Evolutionary conservation across 306 rosid species (phyloP), one percentile per base, ranked within the genome.

Genomic region (Vigna unguiculata): DNA sequence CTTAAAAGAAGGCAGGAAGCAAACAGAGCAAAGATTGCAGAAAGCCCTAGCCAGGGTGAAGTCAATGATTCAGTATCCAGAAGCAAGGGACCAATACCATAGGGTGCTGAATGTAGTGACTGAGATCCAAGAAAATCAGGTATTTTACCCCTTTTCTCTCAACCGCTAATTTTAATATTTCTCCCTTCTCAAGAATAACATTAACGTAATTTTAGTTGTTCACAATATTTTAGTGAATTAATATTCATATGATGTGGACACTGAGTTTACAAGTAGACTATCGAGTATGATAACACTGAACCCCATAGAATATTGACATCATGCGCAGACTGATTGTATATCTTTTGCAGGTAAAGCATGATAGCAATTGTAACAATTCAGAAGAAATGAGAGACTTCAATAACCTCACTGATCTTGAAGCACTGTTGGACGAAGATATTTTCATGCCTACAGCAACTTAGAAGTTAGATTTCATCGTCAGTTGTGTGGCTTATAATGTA

Each of bases 11-110:
- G 98, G 98, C 47, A 86, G 92, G 77, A 93, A 88, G 83, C 97
- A 93, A 82, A 88, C 91, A 4, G 98, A 91, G 85, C 81, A 88
- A 70, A 85, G 98, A 86, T 60, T 87, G 87, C 88, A 93, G 79
- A 91, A 88, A 83, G 98, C 98, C 10, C 92, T 93, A 51, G 88
- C 91, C 32, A 86, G 98, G 75, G 98, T 93, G 78, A 91, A 91
- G 89, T 91, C 98, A 63, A 93, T 93, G 98, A 91, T 80, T 80
- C 97, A 81, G 74, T 88, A 93, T 84, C 98, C 95, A 5, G 98
- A 93, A 76, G 98, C 97, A 34, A 89, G 98, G 81, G 91, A 86
- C 81, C 98, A 93, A 74, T 93, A 93, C 74, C 85, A 80, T 78
- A 87, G 97, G 78, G 86, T 93, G 61, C 75, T 91, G 84, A 93